Conservation (phyloP, 768 basidiomycete genomes). For the Naganishia kalamii region DNA sequence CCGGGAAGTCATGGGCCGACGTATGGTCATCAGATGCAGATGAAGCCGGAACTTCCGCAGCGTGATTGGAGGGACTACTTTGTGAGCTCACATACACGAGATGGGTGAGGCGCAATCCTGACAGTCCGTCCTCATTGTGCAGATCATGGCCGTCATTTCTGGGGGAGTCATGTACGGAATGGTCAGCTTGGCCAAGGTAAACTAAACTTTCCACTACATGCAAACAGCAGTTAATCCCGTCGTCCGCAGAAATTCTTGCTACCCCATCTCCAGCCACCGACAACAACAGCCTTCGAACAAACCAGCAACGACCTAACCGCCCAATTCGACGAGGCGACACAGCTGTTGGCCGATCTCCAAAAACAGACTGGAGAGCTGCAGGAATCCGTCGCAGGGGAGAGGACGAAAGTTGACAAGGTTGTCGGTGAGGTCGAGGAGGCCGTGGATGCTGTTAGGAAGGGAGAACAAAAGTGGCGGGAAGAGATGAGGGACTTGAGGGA, state of each 20-base stretch:
- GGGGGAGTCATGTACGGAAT: constrained; percentile 78
- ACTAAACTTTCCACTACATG: background rate
- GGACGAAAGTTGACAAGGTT: constrained; percentile 28
- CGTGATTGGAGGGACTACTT: constrained; percentile 99
- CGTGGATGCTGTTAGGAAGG: constrained; percentile 49
- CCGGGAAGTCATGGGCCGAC: constrained; percentile 18
- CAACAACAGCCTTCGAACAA: constrained; percentile 77
- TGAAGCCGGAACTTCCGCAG: constrained; percentile 50
- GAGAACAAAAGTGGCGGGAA: constrained; percentile 69
- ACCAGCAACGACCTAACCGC: constrained; percentile 76
- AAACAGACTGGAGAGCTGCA: constrained; percentile 32
- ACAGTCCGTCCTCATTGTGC: constrained; percentile 24
- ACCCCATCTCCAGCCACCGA: constrained; percentile 84
- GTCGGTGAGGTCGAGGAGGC: constrained; percentile 40
- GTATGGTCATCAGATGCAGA: constrained; percentile 26
- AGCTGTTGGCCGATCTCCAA: constrained; percentile 48
- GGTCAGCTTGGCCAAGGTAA: constrained; percentile 59
- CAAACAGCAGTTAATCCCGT: background rate
- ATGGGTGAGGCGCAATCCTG: background rate
- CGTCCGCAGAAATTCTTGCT: constrained; percentile 70
- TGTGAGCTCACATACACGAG: constrained; percentile 52
- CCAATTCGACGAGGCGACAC: constrained; percentile 60
- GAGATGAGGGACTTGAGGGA: constrained; percentile 88
- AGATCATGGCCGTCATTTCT: constrained; percentile 91
- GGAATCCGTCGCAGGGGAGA: constrained; percentile 34